Conservation (phyloP, 163 green algal species). For the Chlorella variabilis region DNA sequence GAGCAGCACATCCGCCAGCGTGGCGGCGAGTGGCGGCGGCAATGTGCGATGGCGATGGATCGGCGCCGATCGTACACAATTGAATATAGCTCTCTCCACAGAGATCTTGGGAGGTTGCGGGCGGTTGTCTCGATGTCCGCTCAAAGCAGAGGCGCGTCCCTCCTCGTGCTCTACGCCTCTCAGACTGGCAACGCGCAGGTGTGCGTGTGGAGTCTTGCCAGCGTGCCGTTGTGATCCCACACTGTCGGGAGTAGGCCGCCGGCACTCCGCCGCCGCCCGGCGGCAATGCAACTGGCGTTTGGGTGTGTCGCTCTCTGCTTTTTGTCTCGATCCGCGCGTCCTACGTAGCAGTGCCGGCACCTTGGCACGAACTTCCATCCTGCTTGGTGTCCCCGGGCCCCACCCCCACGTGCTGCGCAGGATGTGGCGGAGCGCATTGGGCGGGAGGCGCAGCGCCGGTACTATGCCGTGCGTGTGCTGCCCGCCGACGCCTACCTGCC, state of each 20-base stretch:
- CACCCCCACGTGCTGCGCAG: constrained; percentile 48
- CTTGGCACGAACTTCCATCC: neutral
- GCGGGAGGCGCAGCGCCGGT: constrained; percentile 72
- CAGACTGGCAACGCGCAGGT: constrained; percentile 94
- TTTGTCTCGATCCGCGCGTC: neutral
- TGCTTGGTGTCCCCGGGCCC: neutral
- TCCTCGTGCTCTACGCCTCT: constrained; percentile 87
- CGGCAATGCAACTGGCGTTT: too few species aligned
- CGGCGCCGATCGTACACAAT: too few species aligned
- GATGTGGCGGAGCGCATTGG: constrained; percentile 93
- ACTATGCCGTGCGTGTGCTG: constrained; percentile 66
- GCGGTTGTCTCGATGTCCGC: too few species aligned
- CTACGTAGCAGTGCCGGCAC: too few species aligned
- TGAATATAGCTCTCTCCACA: too few species aligned
- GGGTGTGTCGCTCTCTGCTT: neutral
- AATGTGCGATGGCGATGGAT: too few species aligned
- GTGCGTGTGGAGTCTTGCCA: neutral
- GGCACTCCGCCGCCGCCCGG: neutral
- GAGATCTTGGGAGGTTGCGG: too few species aligned
- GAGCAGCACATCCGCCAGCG: too few species aligned
- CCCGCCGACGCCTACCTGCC: constrained; percentile 80
- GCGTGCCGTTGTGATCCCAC: too few species aligned
- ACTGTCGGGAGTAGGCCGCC: too few species aligned
- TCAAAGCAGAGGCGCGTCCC: too few species aligned
- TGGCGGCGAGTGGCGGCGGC: too few species aligned